These are phyloP conservation scores for Wickerhamomyces ciferrii DNA, from an alignment of 805 yeast species.

Conservation along the genomic window DNA sequence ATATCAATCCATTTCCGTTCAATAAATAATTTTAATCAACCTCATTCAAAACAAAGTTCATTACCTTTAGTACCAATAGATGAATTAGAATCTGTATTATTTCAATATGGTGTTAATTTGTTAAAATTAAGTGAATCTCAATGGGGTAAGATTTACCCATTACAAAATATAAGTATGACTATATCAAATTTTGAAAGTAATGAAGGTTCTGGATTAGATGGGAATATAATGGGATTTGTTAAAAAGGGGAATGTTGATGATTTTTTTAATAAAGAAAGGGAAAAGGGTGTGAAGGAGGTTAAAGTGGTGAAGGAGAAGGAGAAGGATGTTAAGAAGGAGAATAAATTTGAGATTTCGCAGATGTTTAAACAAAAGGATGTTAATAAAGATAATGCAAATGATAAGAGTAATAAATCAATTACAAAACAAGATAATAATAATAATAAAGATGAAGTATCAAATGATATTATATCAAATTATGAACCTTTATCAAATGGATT, in stretches of 20 bases:
- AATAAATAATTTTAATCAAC: slow-evolving; percentile 12
- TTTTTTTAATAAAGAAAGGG: slow-evolving; percentile 1
- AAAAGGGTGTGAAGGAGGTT: too few relatives aligned
- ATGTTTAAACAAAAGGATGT: background rate
- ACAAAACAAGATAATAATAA: too few relatives aligned
- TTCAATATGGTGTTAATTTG: slow-evolving; percentile 30
- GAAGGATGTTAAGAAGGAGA: background rate
- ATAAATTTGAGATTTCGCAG: too few relatives aligned
- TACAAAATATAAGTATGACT: slow-evolving; percentile 44
- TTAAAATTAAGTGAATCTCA: slow-evolving; percentile 33
- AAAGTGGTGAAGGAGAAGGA: background rate
- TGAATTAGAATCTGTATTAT: slow-evolving; percentile 20
- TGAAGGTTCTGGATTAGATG: slow-evolving; percentile 10
- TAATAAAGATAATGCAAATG: background rate
- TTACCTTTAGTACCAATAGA: slow-evolving; percentile 14
- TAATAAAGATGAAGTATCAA: too few relatives aligned
- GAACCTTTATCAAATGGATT: background rate
- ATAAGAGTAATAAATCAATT: background rate
- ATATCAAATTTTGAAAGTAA: slow-evolving; percentile 49
- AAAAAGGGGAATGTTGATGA: slow-evolving; percentile 10
- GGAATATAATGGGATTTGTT: slow-evolving; percentile 15
- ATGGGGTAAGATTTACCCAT: slow-evolving; percentile 36
- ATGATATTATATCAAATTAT: background rate
- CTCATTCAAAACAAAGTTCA: slow-evolving; percentile 32
- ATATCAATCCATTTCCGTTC: slow-evolving; percentile 33